These are phyloP conservation scores for Tuber magnatum DNA, from an alignment of 495 filamentous ascomycete genomes.

Conservation along the genomic window DNA sequence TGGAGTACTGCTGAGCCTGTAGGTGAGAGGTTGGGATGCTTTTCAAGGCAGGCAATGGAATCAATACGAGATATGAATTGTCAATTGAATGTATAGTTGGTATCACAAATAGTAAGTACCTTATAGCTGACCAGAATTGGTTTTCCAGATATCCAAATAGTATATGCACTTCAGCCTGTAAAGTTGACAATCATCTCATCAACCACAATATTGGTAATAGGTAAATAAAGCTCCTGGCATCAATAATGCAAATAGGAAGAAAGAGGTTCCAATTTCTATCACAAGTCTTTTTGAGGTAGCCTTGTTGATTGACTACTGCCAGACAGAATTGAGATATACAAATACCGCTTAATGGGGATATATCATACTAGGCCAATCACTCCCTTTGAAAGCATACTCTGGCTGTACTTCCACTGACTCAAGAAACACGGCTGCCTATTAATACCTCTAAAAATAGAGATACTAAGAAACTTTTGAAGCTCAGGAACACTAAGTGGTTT, in stretches of 20 bases:
- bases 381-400: neutral
- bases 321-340: neutral
- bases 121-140: constrained; percentile 20
- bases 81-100: neutral
- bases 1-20: neutral
- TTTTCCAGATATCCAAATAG: constrained; percentile 12
- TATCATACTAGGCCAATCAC: neutral
- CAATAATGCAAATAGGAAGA: neutral
- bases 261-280: neutral
- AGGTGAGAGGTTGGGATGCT: neutral
- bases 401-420: neutral
- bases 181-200: constrained; percentile 19
- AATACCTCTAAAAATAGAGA: neutral
- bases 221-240: neutral
- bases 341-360: neutral
- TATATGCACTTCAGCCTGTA: constrained; percentile 11
- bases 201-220: constrained; percentile 4
- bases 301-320: neutral
- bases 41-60: neutral
- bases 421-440: neutral
- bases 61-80: neutral
- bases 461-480: neutral
- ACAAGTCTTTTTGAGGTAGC: neutral
- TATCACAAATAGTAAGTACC: neutral
- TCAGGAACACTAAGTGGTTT: neutral